These are phyloP conservation scores for Aspergillus phoenicis DNA, from an alignment of 2,329 filamentous ascomycete species.

Conservation along the genomic window DNA sequence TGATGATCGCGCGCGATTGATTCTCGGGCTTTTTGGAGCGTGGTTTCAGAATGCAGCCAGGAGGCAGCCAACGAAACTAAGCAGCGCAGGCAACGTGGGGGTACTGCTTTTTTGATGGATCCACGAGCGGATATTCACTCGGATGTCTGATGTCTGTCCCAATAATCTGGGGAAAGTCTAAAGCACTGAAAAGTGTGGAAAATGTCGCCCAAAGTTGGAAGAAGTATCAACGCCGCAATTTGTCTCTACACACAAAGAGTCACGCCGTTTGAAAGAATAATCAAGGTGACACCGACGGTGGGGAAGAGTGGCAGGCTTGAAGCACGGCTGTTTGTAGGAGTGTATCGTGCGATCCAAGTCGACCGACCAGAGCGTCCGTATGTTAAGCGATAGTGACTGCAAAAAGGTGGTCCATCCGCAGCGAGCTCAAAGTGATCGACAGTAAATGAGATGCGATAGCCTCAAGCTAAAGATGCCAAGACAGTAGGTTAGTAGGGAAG, in stretches of 20 bases:
- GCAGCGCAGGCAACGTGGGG: conserved; percentile 10
- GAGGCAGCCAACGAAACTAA: conserved; percentile 11
- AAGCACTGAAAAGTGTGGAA: background rate
- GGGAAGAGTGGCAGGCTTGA: background rate
- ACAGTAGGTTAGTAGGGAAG: background rate
- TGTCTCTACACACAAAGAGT: background rate
- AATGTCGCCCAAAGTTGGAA: background rate
- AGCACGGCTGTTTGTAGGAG: background rate
- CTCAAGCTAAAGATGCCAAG: background rate
- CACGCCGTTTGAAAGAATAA: background rate
- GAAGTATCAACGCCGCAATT: background rate
- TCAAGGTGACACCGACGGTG: background rate
- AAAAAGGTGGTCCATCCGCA: background rate
- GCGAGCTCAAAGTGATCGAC: background rate
- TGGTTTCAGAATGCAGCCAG: conserved; percentile 18
- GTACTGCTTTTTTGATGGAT: background rate
- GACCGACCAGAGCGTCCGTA: background rate
- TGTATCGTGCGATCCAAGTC: background rate
- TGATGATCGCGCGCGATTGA: conserved; percentile 14
- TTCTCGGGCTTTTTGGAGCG: conserved; percentile 13
- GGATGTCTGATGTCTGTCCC: background rate
- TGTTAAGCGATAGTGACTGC: background rate
- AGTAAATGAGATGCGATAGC: background rate
- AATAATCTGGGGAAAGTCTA: background rate
- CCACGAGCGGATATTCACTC: background rate